Percentiles rank a stretch among this genome's conserved stretches.
These are phyloP conservation scores for Aspergillus carbonarius DNA, from an alignment of 2,329 filamentous ascomycete genomes.

Conservation along the genomic window DNA sequence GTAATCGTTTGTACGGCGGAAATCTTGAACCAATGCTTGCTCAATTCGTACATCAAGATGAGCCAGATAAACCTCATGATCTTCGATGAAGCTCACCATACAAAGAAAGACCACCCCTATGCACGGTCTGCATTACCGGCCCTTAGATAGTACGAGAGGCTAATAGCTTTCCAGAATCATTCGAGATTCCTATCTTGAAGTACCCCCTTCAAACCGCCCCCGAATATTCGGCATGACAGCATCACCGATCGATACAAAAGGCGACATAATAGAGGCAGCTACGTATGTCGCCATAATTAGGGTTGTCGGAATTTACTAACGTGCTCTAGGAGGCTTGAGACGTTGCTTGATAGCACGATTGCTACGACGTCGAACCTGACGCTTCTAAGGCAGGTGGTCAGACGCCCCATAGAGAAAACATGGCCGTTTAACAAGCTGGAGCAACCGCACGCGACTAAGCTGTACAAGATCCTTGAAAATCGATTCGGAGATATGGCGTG, in stretches of 20 bases:
- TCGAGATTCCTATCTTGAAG: conserved; percentile 73
- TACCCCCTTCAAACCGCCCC: conserved; percentile 56
- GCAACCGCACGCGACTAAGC: conserved; percentile 59
- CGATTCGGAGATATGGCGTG: conserved; percentile 53
- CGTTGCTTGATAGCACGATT: conserved; percentile 76
- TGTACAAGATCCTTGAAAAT: conserved; percentile 60
- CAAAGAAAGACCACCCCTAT: conserved; percentile 91
- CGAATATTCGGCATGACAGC: conserved; percentile 95
- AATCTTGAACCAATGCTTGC: conserved; percentile 74
- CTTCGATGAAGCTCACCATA: conserved; percentile 95
- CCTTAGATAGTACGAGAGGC: conserved; percentile 7
- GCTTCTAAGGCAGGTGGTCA: conserved; percentile 59
- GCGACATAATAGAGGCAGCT: conserved; percentile 69
- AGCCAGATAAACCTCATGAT: conserved; percentile 82
- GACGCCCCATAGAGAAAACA: conserved; percentile 59
- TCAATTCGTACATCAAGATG: conserved; percentile 77
- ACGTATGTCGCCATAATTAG: conserved; percentile 32
- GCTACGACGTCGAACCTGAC: conserved; percentile 68
- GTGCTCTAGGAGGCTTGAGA: conserved; percentile 63
- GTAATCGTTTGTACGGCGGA: conserved; percentile 91
- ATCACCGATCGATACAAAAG: conserved; percentile 83
- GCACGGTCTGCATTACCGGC: conserved; percentile 53
- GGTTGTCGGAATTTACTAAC: conserved; percentile 5
- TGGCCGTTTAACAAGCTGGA: conserved; percentile 56
- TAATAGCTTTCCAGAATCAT: conserved; percentile 60